These are phyloP conservation scores for Lathyrus oleraceus DNA, from an alignment of 306 rosid species.

Conservation along the genomic window DNA sequence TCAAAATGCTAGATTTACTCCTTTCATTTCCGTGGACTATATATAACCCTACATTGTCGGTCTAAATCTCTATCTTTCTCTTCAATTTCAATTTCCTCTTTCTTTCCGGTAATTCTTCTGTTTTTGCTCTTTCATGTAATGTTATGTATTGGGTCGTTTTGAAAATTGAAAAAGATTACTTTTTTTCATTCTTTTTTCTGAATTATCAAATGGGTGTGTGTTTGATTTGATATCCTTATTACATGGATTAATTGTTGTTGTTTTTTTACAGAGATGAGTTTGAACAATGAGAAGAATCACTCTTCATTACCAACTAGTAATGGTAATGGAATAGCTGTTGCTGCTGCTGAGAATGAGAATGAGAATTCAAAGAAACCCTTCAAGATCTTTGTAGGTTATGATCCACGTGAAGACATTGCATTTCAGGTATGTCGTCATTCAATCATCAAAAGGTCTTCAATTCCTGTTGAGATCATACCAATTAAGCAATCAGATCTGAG, in stretches of 20 bases:
- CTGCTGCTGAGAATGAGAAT: constrained; percentile 14
- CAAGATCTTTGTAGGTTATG: constrained; percentile 72
- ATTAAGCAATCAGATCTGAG: constrained; percentile 69
- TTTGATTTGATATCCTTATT: neutral
- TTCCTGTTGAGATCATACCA: constrained; percentile 67
- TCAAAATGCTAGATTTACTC: too few species aligned
- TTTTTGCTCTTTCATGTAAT: too few species aligned
- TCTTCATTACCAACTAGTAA: constrained; percentile 18
- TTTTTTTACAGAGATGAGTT: constrained; percentile 41
- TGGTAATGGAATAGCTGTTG: constrained; percentile 38
- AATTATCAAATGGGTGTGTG: neutral
- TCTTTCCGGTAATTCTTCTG: too few species aligned
- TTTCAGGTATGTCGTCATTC: constrained; percentile 62
- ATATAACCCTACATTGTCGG: too few species aligned
- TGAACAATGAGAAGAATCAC: constrained; percentile 42
- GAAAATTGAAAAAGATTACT: neutral
- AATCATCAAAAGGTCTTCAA: constrained; percentile 58
- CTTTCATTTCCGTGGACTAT: too few species aligned
- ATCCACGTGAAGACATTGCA: constrained; percentile 63
- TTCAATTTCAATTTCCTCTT: too few species aligned
- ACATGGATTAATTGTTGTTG: constrained; percentile 15
- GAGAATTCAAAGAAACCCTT: constrained; percentile 37
- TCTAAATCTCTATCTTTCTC: too few species aligned
- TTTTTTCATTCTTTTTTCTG: neutral
- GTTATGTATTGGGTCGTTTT: constrained; percentile 14